These are phyloP conservation scores for Phytophthora ramorum DNA, from an alignment of 352 stramenopile genomes.

Conservation along the genomic window DNA sequence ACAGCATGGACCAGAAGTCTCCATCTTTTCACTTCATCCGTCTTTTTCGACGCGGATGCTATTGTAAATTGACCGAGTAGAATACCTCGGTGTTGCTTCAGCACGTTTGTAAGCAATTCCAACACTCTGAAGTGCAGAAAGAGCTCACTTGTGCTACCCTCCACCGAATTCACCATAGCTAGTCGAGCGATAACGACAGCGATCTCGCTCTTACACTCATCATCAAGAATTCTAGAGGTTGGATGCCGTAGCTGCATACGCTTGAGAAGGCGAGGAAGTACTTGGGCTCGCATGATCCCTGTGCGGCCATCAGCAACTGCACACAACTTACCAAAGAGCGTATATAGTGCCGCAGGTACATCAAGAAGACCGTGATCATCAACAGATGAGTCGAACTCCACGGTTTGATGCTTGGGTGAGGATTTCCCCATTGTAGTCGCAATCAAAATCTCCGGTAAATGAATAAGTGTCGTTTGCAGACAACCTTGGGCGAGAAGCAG, in stretches of 20 bases:
- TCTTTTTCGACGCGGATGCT: conserved; percentile 24
- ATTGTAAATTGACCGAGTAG: conserved; percentile 2
- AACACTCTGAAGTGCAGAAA: conserved; percentile 75
- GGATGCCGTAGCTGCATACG: conserved; percentile 58
- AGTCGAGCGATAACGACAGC: conserved; percentile 57
- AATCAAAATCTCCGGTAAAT: conserved; percentile 60
- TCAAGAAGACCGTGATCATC: conserved; percentile 56
- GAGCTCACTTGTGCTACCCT: conserved; percentile 74
- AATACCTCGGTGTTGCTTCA: conserved; percentile 25
- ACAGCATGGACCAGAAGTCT: conserved; percentile 57
- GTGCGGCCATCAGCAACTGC: conserved; percentile 59
- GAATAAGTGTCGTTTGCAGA: conserved; percentile 61
- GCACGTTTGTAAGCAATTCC: conserved; percentile 49
- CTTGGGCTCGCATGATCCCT: conserved; percentile 66
- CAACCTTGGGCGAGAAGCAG: conserved; percentile 59
- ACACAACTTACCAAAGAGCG: conserved; percentile 70
- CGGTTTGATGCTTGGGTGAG: conserved; percentile 20
- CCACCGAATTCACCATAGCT: conserved; percentile 58
- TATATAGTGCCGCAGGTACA: conserved; percentile 71
- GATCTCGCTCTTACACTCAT: conserved; percentile 75
- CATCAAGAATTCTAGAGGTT: conserved; percentile 28
- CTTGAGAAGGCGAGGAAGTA: conserved; percentile 75
- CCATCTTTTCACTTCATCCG: conserved; percentile 37
- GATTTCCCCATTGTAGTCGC: conserved; percentile 8
- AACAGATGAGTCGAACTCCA: conserved; percentile 40